Evolutionary conservation across 148 eudicot species (phyloP), one percentile per base, ranked within the genome.

Genomic region (Hydrangea macrophylla): DNA sequence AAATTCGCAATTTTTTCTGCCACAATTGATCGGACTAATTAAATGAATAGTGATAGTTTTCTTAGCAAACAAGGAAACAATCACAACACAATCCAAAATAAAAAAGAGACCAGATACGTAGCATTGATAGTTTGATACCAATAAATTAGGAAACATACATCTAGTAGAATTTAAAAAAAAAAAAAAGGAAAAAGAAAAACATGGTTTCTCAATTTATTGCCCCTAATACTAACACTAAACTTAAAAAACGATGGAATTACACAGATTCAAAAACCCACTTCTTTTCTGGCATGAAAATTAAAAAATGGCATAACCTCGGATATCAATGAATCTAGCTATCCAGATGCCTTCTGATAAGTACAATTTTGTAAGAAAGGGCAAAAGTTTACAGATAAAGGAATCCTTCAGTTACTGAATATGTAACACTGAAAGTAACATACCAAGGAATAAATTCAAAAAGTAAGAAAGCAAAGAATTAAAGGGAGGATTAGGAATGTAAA

Each of bases 381-480:
- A 13, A 44, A 5, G 2, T 13, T 44, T 44, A 8, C n/a, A 11
- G 51, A 44, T 13, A 7, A 44, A 12, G 11, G 8, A 15, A 39
- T 39, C 12, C 44, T 39, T 39, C 44, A 39, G 2, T 39, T 39
- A 40, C 9, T 1, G 13, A 40, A 40, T 9, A 40, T 9, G 10
- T 0, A 42, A 42, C 2, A 26, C 11, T 7, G 18, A 5, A 13
- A 31, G 2, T 28, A 18, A n/a, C n/a, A n/a, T n/a, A n/a, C n/a
- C n/a, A n/a, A n/a, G n/a, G n/a, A 65, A 64, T 31, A 26, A 9
- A 74, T n/a, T n/a, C n/a, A n/a, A 26, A 18, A 78, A 2, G 56
- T 39, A 36, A 27, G 18, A 63, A 65, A 62, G 18, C 28, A 44
- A 58, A n/a, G n/a, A 65, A 64, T 31, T 33, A 9, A 74, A 44